Conservation (phyloP, 2,329 filamentous ascomycete species). For the Fusarium sublunatum region DNA sequence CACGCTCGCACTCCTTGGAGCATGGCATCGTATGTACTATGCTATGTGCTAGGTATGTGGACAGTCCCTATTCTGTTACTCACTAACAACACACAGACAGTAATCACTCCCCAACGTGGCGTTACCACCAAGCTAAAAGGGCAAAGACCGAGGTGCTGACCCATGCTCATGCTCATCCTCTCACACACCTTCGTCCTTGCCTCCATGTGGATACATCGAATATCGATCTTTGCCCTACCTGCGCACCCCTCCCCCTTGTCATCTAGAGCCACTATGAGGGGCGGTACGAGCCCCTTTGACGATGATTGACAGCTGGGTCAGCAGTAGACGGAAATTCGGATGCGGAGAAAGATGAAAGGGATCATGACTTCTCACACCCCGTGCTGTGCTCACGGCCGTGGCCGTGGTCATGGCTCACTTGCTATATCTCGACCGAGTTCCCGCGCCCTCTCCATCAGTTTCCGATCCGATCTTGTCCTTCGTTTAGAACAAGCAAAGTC, state of each 20-base stretch:
- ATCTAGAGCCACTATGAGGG: conserved; percentile 29
- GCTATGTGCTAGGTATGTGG: background rate
- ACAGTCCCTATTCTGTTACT: conserved; percentile 8
- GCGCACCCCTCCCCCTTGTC: conserved; percentile 40
- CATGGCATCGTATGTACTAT: too few relatives aligned
- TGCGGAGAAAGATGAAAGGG: conserved; percentile 34
- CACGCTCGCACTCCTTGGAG: too few relatives aligned
- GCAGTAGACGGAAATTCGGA: conserved; percentile 27
- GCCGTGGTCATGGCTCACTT: conserved; percentile 28
- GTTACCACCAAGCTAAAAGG: conserved; percentile 42
- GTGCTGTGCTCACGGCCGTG: conserved; percentile 21
- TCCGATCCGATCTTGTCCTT: conserved; percentile 20
- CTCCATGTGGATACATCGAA: conserved; percentile 24
- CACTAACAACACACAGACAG: conserved; percentile 34
- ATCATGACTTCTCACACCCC: conserved; percentile 23
- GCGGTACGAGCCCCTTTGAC: conserved; percentile 40
- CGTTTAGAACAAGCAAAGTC: conserved; percentile 32
- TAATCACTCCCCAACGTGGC: conserved; percentile 36
- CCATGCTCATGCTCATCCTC: conserved; percentile 9
- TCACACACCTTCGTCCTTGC: conserved; percentile 15
- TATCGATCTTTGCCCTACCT: conserved; percentile 35
- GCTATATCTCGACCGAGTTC: conserved; percentile 35
- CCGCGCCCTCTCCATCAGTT: conserved; percentile 13
- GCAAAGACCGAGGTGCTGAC: conserved; percentile 12
- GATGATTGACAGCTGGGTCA: conserved; percentile 36